Evolutionary conservation across 2,329 filamentous ascomycete genomes (phyloP), one percentile per base, ranked within the genome.

Genomic region (Aspergillus intermedius): DNA sequence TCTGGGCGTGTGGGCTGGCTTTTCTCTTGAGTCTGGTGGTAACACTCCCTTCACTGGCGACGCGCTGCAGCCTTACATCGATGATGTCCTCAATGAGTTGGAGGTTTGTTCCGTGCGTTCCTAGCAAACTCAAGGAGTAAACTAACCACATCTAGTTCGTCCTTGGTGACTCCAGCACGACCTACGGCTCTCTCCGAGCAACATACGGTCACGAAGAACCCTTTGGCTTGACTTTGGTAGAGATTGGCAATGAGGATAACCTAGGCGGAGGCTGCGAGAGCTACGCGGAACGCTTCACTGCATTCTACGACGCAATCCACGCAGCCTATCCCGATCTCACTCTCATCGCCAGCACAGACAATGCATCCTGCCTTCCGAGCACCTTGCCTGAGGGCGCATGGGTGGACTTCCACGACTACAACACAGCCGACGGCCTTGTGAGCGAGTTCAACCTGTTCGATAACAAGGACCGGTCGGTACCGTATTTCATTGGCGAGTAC

Each of bases 201-300:
- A 64, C 73, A 42, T 72, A 82, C 2, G 82, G 82, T 3, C 76
- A 82, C 55, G 73, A 76, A 0, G 73, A 79, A 51, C 81, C 82
- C 0, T 85, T 78, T 65, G 65, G 64, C 44, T 69, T 85, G 28
- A 68, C 75, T 10, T 79, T 77, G 54, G 78, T 85, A 42, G 81
- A 84, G 62, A 67, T 84, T 43, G 82, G 82, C 47, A 85, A 86
- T 60, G 82, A 86, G 59, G 82, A 86, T 54, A 78, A 77, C 69
- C 74, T 83, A 3, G 72, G 73, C 8, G 76, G 76, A 9, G 75
- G 73, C 6, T 66, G 71, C 1, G 54, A 56, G 0, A 74, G 73
- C 1, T 80, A 76, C 66, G 62, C 70, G 1, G 68, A 77, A 55
- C 76, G 82, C 7, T 81, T 83, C 59, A 73, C 74, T 4, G 67